phyloP scores from a whole-genome alignment of 345 rosid genomes.

The Citropsis articulata region DNA sequence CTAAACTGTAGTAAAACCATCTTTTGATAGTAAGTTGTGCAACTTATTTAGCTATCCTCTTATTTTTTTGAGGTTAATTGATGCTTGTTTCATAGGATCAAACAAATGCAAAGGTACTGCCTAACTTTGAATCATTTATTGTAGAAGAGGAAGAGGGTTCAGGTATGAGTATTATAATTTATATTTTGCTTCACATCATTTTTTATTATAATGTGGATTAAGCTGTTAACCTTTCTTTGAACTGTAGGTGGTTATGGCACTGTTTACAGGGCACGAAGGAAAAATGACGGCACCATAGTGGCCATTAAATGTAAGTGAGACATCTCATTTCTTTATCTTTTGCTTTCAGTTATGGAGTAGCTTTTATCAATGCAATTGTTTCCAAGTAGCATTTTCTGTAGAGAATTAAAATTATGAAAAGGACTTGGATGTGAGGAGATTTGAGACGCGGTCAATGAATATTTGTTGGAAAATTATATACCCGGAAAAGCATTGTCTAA shows the following conservation, averaged over 20 bases:
- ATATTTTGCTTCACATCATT: background rate
- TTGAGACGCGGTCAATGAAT: background rate
- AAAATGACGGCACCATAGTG: slow-evolving; percentile 60
- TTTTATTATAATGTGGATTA: background rate
- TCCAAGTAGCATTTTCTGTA: background rate
- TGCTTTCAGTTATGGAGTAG: background rate
- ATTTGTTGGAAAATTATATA: too few species aligned
- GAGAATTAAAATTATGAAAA: background rate
- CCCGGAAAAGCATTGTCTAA: background rate
- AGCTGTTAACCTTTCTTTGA: slow-evolving; percentile 12
- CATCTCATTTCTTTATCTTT: background rate
- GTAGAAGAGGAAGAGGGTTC: slow-evolving; percentile 93
- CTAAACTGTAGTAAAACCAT: background rate
- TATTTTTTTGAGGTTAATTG: background rate
- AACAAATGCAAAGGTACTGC: slow-evolving; percentile 42
- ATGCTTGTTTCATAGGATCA: slow-evolving; percentile 43
- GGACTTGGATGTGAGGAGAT: background rate
- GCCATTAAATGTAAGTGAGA: slow-evolving; percentile 86
- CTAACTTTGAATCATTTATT: slow-evolving; percentile 67
- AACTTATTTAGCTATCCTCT: background rate
- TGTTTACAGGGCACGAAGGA: slow-evolving; percentile 80
- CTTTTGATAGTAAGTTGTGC: background rate
- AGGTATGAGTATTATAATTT: slow-evolving; percentile 41
- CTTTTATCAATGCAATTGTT: background rate
- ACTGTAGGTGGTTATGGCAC: slow-evolving; percentile 90